These are phyloP conservation scores for Boletus rubropictus DNA, from an alignment of 768 basidiomycete genomes.

Conservation along the genomic window DNA sequence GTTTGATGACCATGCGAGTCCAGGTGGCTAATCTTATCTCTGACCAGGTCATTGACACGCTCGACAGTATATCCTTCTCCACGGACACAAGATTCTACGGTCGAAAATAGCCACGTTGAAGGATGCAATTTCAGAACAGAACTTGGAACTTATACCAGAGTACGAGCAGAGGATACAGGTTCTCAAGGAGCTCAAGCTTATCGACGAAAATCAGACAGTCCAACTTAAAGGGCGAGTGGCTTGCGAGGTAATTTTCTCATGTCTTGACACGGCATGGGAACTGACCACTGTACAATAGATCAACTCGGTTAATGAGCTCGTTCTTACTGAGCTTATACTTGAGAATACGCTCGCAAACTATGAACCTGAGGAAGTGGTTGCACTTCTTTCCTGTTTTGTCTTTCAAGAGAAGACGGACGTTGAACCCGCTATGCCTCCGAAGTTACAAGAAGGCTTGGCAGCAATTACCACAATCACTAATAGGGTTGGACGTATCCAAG, in stretches of 20 bases:
- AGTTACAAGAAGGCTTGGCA: conserved; percentile 74
- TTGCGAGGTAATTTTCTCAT: conserved; percentile 65
- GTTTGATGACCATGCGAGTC: conserved; percentile 72
- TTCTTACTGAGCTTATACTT: conserved; percentile 92
- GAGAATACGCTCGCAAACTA: conserved; percentile 90
- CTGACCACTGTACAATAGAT: conserved; percentile 50
- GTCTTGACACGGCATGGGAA: neutral
- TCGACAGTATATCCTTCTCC: conserved; percentile 66
- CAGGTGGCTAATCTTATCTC: neutral
- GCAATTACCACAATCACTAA: conserved; percentile 75
- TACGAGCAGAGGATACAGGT: conserved; percentile 93
- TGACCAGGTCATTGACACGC: conserved; percentile 7
- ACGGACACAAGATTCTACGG: conserved; percentile 69
- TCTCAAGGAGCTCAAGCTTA: conserved; percentile 85
- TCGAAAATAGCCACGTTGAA: conserved; percentile 74
- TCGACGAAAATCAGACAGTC: conserved; percentile 94
- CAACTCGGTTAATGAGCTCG: conserved; percentile 95
- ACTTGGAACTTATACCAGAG: conserved; percentile 92
- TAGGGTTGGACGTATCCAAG: conserved; percentile 74
- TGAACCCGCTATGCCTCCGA: conserved; percentile 75
- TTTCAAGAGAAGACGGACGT: conserved; percentile 97
- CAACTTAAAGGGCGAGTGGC: conserved; percentile 95
- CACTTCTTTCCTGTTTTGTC: conserved; percentile 91
- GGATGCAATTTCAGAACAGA: conserved; percentile 89
- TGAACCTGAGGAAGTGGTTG: conserved; percentile 94